phyloP scores from a whole-genome alignment of 2,329 filamentous ascomycete species.

The Trichoderma simmonsii region DNA sequence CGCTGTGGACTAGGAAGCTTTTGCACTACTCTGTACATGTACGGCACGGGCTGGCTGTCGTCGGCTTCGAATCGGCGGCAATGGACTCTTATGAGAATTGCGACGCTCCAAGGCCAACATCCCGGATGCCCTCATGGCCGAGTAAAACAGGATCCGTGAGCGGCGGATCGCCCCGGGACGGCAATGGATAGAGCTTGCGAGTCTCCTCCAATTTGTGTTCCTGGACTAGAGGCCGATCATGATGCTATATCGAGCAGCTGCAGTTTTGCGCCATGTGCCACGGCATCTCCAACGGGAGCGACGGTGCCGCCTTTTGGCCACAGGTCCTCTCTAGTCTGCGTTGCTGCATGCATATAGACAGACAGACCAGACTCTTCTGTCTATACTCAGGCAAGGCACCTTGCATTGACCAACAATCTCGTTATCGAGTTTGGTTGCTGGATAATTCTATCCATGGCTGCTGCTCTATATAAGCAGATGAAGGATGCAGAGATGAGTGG shows the following conservation, averaged over 20 bases:
- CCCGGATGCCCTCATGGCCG: not conserved
- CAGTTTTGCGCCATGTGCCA: not conserved
- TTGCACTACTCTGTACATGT: not conserved
- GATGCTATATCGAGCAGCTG: not conserved
- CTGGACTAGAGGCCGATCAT: not conserved
- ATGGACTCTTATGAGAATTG: not conserved
- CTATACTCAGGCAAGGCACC: not conserved
- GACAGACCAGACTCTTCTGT: not conserved
- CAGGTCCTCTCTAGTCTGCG: not conserved
- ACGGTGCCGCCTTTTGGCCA: not conserved
- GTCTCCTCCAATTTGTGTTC: not conserved
- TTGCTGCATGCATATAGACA: not conserved
- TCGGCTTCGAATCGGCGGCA: not conserved
- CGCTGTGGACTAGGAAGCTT: constrained; percentile 8
- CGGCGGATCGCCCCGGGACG: constrained; percentile 7
- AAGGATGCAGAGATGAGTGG: not conserved
- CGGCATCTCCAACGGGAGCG: not conserved
- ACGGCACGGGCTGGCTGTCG: not conserved
- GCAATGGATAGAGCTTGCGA: not conserved
- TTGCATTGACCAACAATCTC: not conserved
- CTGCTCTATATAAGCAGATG: not conserved
- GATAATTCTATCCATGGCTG: not conserved
- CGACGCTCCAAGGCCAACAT: not conserved
- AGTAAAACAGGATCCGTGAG: not conserved
- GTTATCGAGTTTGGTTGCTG: not conserved